These are phyloP conservation scores for Malus fusca DNA, from an alignment of 306 rosid species.

Conservation along the genomic window DNA sequence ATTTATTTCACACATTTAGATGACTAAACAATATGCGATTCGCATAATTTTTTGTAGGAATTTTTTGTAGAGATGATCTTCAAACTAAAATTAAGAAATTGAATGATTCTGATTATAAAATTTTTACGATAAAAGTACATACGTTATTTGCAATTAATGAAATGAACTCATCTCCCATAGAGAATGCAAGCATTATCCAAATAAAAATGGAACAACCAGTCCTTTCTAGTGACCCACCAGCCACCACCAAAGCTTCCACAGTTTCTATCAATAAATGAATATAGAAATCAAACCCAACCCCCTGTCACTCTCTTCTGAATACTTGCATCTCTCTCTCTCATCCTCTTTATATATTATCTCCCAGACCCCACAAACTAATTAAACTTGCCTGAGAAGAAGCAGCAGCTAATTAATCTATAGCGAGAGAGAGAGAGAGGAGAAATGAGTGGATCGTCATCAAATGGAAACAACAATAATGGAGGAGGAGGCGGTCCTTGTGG, in stretches of 20 bases:
- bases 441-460: slow-evolving; percentile 16
- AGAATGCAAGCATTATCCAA: too few relatives aligned
- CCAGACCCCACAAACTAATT: slow-evolving; percentile 25
- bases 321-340: not conserved
- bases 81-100: too few relatives aligned
- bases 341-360: not conserved
- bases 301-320: not conserved
- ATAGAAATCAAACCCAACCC: not conserved
- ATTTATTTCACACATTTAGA: too few relatives aligned
- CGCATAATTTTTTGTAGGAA: too few relatives aligned
- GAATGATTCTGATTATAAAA: too few relatives aligned
- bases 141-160: too few relatives aligned
- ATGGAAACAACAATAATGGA: slow-evolving; percentile 21
- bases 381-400: slow-evolving; percentile 4
- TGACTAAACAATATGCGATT: too few relatives aligned
- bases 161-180: too few relatives aligned
- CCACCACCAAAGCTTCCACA: slow-evolving; percentile 22
- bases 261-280: slow-evolving; percentile 13
- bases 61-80: too few relatives aligned
- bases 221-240: slow-evolving; percentile 51
- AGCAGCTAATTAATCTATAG: slow-evolving; percentile 10
- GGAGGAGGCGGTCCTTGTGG: slow-evolving; percentile 71
- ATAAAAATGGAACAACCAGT: not conserved
- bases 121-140: too few relatives aligned
- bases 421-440: not conserved